Base-by-base conservation (phyloP, 805 yeast genomes). In the Yamadazyma laniorum region DNA sequence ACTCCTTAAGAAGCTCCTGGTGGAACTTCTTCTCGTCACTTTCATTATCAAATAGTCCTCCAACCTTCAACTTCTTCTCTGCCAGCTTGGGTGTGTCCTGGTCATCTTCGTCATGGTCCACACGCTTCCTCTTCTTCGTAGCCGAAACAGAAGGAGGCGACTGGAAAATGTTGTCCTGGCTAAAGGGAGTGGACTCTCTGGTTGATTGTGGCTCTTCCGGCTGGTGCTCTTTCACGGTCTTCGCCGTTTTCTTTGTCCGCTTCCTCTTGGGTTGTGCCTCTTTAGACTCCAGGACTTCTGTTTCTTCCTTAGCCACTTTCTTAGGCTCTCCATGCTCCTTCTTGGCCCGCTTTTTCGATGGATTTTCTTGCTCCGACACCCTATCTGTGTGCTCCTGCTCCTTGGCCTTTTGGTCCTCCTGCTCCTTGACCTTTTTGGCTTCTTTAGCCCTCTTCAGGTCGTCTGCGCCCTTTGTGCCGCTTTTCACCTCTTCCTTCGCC, bases 141-240 rank as follows among this genome's bases (percentile, higher is more conserved):
- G 18, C 21, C 5, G 30, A 17, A 21, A 27, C 14, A 7, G 23
- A 21, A 19, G 35, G 39, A 4, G 63, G 56, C 1, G 65, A 58
- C 42, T 67, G 72, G 46, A 65, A 66, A 3, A 63, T 57, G 42
- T 65, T 64, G 7, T 62, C 66, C 18, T 49, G 48, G 1, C 63
- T 50, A 43, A 67, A 62, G 16, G 51, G 39, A 9, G 35, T 32
- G 6, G 31, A 14, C 18, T 28, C 31, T 15, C 18, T n/a, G 16
- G 31, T 13, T 5, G 31, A 26, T n/a, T n/a, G n/a, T n/a, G n/a
- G n/a, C n/a, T n/a, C n/a, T n/a, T n/a, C n/a, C n/a, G n/a, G n/a
- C n/a, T n/a, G n/a, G n/a, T n/a, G n/a, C n/a, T n/a, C n/a, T n/a
- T n/a, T n/a, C n/a, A n/a, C n/a, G n/a, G n/a, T n/a, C n/a, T n/a